Evolutionary conservation across 495 filamentous ascomycete species (phyloP).

Genomic region (Podospora conica): DNA sequence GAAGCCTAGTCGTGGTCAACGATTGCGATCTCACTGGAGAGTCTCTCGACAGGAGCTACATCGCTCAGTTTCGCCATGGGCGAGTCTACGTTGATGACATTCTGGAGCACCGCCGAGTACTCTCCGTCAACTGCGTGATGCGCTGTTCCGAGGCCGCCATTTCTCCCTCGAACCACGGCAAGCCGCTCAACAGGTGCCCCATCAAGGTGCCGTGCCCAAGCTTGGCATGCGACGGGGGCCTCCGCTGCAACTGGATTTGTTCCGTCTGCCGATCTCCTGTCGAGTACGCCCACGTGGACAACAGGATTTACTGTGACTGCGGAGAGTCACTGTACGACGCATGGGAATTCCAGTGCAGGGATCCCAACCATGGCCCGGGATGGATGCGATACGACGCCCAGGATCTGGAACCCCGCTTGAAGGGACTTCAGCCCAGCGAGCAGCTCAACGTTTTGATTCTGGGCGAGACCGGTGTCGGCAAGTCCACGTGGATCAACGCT

Average conservation of each 20-base stretch:
- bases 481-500: conserved; percentile 44
- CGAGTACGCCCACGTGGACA: conserved; percentile 30
- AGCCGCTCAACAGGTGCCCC: no score
- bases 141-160: no score
- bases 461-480: conserved; percentile 41
- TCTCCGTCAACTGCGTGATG: no score
- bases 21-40: no score
- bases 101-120: no score
- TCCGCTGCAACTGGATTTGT: conserved; percentile 30
- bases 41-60: no score
- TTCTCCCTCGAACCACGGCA: no score
- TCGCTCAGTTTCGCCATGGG: no score
- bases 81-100: no score
- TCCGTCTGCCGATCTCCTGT: conserved; percentile 20
- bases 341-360: conserved; percentile 31
- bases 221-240: background rate
- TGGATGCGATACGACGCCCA: background rate
- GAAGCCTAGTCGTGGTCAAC: no score
- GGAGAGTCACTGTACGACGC: conserved; percentile 19
- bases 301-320: conserved; percentile 35
- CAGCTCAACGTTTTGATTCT: conserved; percentile 41
- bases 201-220: no score
- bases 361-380: conserved; percentile 14
- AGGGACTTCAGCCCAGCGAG: conserved; percentile 18
- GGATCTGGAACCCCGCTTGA: background rate